Evolutionary conservation across 2,329 filamentous ascomycete genomes (phyloP), one percentile per base, ranked within the genome.

Genomic region (Apiospora kogelbergensis): DNA sequence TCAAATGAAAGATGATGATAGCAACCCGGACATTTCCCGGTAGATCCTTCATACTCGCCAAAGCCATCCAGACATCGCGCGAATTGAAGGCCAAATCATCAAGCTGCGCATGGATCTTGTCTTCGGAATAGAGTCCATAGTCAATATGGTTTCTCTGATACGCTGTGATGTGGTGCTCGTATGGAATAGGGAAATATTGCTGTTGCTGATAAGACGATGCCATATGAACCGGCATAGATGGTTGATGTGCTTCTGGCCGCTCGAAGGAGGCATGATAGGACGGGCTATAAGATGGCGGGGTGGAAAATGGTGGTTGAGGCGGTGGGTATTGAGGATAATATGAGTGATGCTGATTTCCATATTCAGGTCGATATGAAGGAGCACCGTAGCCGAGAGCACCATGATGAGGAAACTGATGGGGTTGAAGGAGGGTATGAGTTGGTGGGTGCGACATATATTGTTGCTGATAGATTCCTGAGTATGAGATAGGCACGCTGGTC

Each of bases 1-100:
- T 83, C 66, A 90, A 80, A 76, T 92, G 89, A 75, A 91, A 84
- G 53, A 95, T 84, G 11, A 92, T 82, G 63, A 89, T 85, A 70
- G 87, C 87, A 20, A 92, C 83, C 72, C 89, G 88, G 63, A 93
- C 83, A 70, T 86, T 86, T 46, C 86, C 85, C 17, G 89, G 85
- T 20, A 93, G 79, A 66, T 89, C 86, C 72, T 88, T 88, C 71
- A 93, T 82, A 3, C 84, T 84, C 9, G 84, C 84, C 2, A 90
- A 85, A 26, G 82, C 80, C 71, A 86, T 86, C 91, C 91, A 95
- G 44, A 91, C 79, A 30, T 89, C 86, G 69, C 87, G 84, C 5
- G 88, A 86, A 74, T 85, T 84, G 53, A 80, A 82, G 11, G 85
- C 84, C 70, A 93, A 80, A 63, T 85, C 80, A 64, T 88, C 83